Evolutionary conservation across 1,284 basidiomycete genomes (phyloP).

Genomic region (Marasmius tenuissimus): DNA sequence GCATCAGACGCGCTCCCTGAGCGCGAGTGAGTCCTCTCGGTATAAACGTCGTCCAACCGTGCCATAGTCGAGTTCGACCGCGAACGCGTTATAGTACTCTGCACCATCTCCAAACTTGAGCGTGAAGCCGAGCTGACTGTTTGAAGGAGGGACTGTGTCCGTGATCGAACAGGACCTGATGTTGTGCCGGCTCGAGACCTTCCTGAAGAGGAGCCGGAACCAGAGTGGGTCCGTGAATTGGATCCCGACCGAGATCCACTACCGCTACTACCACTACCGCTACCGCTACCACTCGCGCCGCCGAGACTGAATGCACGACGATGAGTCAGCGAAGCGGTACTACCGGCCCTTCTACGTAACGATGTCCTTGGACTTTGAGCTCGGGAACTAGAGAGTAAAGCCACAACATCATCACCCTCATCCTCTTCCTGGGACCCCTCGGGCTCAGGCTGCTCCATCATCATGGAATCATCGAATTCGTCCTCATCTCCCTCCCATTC

Average conservation of each 20-base stretch:
- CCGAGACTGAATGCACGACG: constrained; percentile 16
- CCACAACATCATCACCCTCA: constrained; percentile 72
- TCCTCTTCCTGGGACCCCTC: constrained; percentile 58
- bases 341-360: constrained; percentile 41
- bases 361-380: constrained; percentile 59
- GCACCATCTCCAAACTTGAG: constrained; percentile 60
- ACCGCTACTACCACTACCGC: constrained; percentile 19
- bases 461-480: constrained; percentile 40
- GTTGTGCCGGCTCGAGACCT: constrained; percentile 1
- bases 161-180: constrained; percentile 21
- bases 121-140: constrained; percentile 60
- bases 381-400: constrained; percentile 46
- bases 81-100: constrained; percentile 36
- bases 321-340: constrained; percentile 26
- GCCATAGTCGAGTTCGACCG: constrained; percentile 62
- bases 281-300: background rate
- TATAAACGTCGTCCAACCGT: constrained; percentile 50
- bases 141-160: constrained; percentile 65
- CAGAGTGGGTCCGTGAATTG: constrained; percentile 50
- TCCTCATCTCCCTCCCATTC: constrained; percentile 36
- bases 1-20: constrained; percentile 54
- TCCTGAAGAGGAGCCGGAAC: constrained; percentile 34
- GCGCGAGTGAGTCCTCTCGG: constrained; percentile 40
- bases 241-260: constrained; percentile 23
- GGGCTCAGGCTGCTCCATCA: constrained; percentile 52